Conservation (phyloP, 2,329 filamentous ascomycete genomes). For the Xylariaceae sp. region DNA sequence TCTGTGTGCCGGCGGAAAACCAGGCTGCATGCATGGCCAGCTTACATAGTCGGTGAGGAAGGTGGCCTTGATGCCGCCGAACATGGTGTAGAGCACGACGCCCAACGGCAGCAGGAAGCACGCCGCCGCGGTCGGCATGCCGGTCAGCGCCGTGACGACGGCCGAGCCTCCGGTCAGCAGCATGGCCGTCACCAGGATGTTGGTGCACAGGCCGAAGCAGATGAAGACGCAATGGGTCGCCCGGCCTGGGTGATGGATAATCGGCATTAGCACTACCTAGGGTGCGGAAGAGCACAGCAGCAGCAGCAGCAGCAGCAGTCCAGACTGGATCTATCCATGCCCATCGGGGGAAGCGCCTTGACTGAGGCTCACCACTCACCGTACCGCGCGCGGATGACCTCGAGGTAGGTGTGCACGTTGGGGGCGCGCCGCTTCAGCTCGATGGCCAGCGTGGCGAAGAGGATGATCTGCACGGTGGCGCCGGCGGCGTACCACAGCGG, state of each 20-base stretch:
- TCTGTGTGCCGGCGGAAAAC: too few relatives aligned
- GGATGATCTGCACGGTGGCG: constrained; percentile 73
- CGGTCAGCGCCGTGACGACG: constrained; percentile 61
- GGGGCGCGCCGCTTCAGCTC: constrained; percentile 78
- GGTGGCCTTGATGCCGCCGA: constrained; percentile 76
- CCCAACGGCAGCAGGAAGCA: constrained; percentile 75
- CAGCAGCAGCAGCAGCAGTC: too few relatives aligned
- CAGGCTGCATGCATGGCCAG: too few relatives aligned
- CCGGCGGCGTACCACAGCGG: constrained; percentile 55
- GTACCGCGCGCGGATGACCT: constrained; percentile 76
- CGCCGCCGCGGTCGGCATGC: constrained; percentile 67
- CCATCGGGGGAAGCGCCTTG: too few relatives aligned
- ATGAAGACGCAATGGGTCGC: constrained; percentile 69
- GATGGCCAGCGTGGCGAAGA: constrained; percentile 83
- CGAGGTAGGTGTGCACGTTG: constrained; percentile 75
- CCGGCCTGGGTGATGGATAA: constrained; percentile 2
- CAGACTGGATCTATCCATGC: too few relatives aligned
- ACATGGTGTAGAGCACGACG: constrained; percentile 70
- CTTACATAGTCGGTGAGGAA: constrained; percentile 66
- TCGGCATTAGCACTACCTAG: background rate
- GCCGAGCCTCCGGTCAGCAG: constrained; percentile 73
- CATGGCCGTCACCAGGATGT: constrained; percentile 81
- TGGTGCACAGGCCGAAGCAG: constrained; percentile 71
- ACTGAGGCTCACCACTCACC: constrained; percentile 33
- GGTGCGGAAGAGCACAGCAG: too few relatives aligned